phyloP scores from a whole-genome alignment of 1,284 basidiomycete genomes.

The Afroboletus lepidellus region DNA sequence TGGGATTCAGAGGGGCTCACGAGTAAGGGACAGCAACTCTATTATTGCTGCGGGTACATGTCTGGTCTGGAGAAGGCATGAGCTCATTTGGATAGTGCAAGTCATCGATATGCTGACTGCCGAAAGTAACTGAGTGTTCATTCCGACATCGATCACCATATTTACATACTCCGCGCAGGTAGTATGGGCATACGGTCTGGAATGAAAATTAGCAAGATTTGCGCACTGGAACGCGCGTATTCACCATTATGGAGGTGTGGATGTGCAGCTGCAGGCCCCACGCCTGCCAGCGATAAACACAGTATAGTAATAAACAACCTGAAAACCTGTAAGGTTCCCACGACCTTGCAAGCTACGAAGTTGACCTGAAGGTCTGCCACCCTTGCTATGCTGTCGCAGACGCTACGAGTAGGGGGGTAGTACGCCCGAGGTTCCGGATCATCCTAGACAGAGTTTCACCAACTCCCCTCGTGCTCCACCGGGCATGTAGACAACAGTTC shows the following conservation, averaged over 20 bases:
- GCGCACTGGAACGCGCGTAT: background rate
- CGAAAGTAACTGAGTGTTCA: slow-evolving; percentile 52
- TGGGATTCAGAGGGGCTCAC: slow-evolving; percentile 35
- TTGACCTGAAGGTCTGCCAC: too few species aligned
- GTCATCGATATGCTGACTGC: slow-evolving; percentile 31
- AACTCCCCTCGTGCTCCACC: too few species aligned
- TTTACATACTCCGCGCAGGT: slow-evolving; percentile 63
- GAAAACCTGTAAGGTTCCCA: too few species aligned
- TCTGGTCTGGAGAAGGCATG: slow-evolving; percentile 36
- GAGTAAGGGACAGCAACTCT: slow-evolving; percentile 39
- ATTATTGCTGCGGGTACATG: slow-evolving; percentile 38
- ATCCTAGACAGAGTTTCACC: too few species aligned
- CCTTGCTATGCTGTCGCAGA: too few species aligned
- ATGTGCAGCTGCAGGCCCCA: background rate
- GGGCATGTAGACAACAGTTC: too few species aligned
- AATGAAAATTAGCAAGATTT: slow-evolving; percentile 6
- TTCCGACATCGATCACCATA: slow-evolving; percentile 70
- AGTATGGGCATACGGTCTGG: slow-evolving; percentile 56
- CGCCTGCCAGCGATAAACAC: too few species aligned
- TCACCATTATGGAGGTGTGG: slow-evolving; percentile 27
- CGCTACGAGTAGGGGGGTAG: too few species aligned
- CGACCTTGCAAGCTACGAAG: too few species aligned
- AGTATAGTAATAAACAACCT: too few species aligned
- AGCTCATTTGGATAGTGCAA: slow-evolving; percentile 12
- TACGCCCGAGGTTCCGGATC: too few species aligned